Conservation (phyloP, 1,284 basidiomycete species). For the Cronartium quercuum region DNA sequence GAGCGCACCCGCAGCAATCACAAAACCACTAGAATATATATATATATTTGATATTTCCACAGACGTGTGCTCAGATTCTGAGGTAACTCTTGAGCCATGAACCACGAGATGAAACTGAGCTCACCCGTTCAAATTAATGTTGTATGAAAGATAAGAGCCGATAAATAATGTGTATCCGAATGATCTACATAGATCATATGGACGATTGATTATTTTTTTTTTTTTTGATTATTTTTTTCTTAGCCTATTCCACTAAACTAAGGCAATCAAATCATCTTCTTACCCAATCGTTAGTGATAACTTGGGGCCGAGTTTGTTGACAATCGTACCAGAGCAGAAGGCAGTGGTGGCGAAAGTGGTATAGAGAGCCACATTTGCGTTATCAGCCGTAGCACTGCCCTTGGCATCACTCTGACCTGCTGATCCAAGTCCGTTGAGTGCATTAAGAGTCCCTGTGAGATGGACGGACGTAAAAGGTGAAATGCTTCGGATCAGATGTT, state of each 20-base stretch:
- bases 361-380: conserved; percentile 41
- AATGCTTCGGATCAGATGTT: not conserved
- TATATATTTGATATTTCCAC: no score
- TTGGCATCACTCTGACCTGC: conserved; percentile 48
- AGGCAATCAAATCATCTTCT: no score
- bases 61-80: conserved; percentile 53
- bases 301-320: conserved; percentile 61
- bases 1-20: conserved; percentile 67
- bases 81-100: not conserved
- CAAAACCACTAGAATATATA: conserved; percentile 46
- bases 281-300: conserved; percentile 66
- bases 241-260: no score
- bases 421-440: conserved; percentile 54
- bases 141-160: conserved; percentile 58
- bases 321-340: conserved; percentile 61
- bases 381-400: conserved; percentile 38
- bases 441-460: conserved; percentile 55
- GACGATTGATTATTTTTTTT: not conserved
- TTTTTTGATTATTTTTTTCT: no score
- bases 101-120: conserved; percentile 37
- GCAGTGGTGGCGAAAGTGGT: conserved; percentile 46
- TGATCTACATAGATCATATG: not conserved
- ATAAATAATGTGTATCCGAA: conserved; percentile 59
- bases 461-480: not conserved
- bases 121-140: conserved; percentile 47